A percentile compares a stretch with the other conserved stretches of the same genome.
phyloP scores from a whole-genome alignment of 192 early-diverging fungal species.

The Entophlyctis luteolus region DNA sequence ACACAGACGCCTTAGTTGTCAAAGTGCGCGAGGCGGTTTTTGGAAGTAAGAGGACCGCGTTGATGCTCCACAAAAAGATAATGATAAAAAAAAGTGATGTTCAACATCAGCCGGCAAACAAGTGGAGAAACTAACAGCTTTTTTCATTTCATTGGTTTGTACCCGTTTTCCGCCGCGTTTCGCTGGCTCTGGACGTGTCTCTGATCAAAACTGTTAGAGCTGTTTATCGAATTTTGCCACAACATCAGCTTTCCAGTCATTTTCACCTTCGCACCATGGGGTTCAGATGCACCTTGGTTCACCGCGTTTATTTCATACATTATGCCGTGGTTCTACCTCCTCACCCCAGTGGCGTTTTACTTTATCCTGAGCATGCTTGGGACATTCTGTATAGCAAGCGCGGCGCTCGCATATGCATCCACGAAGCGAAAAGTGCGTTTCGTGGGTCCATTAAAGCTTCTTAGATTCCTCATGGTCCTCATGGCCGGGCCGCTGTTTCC shows the following conservation, averaged over 20 bases:
- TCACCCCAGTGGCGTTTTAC: background rate
- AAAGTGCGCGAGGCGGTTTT: no score
- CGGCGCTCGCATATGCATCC: slow-evolving; percentile 5
- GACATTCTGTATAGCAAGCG: background rate
- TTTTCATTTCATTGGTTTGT: slow-evolving; percentile 9
- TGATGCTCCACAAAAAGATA: no score
- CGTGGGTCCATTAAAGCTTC: slow-evolving; percentile 20
- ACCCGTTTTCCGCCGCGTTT: no score
- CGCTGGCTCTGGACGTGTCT: no score
- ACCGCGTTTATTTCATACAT: background rate
- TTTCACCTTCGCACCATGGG: slow-evolving; percentile 29
- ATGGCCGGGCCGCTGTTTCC: background rate
- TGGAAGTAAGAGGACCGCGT: no score
- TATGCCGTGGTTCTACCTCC: slow-evolving; percentile 26
- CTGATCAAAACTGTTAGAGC: background rate
- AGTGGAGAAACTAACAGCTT: slow-evolving; percentile 3
- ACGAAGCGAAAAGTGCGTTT: slow-evolving; percentile 20
- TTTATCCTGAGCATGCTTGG: background rate
- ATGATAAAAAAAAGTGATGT: no score
- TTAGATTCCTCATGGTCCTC: slow-evolving; percentile 10
- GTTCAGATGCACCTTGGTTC: slow-evolving; percentile 33
- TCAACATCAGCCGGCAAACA: background rate
- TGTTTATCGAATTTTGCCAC: slow-evolving; percentile 37
- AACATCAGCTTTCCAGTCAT: slow-evolving; percentile 33
- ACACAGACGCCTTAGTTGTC: no score